phyloP scores from a whole-genome alignment of 371 early-diverging fungal genomes.

The Rhizopus arrhizus region DNA sequence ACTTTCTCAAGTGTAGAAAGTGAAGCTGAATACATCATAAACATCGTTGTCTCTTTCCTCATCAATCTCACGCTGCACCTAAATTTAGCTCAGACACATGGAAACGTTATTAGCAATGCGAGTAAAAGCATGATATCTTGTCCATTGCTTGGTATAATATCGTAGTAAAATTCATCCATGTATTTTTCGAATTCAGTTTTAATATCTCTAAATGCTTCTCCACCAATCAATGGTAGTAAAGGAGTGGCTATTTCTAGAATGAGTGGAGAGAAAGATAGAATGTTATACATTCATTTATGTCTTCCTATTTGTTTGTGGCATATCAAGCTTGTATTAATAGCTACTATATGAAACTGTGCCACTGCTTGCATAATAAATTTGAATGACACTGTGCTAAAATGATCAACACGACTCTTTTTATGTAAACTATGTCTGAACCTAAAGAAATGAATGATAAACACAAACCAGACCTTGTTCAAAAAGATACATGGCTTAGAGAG shows the following conservation, averaged over 20 bases:
- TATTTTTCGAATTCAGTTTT: constrained; percentile 61
- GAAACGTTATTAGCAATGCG: constrained; percentile 88
- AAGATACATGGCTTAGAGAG: constrained; percentile 65
- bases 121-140: constrained; percentile 81
- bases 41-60: constrained; percentile 85
- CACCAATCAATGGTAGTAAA: constrained; percentile 82
- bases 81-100: constrained; percentile 92
- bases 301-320: constrained; percentile 30
- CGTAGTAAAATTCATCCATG: constrained; percentile 80
- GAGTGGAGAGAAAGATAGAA: neutral
- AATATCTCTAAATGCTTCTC: constrained; percentile 72
- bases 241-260: constrained; percentile 15
- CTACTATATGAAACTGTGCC: constrained; percentile 21
- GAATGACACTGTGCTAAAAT: constrained; percentile 64
- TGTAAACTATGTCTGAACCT: constrained; percentile 68
- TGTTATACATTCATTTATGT: constrained; percentile 18
- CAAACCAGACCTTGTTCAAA: constrained; percentile 76
- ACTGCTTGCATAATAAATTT: constrained; percentile 78
- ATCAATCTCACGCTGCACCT: constrained; percentile 94
- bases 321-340: constrained; percentile 8
- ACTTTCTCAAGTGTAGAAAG: constrained; percentile 84
- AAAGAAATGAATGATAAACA: constrained; percentile 80
- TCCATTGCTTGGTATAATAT: constrained; percentile 92
- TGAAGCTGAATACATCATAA: constrained; percentile 91
- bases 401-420: constrained; percentile 1